Evolutionary conservation across 805 yeast species (phyloP), one percentile per base, ranked within the genome.

Genomic region (Sugiyamaella chiloensis): DNA sequence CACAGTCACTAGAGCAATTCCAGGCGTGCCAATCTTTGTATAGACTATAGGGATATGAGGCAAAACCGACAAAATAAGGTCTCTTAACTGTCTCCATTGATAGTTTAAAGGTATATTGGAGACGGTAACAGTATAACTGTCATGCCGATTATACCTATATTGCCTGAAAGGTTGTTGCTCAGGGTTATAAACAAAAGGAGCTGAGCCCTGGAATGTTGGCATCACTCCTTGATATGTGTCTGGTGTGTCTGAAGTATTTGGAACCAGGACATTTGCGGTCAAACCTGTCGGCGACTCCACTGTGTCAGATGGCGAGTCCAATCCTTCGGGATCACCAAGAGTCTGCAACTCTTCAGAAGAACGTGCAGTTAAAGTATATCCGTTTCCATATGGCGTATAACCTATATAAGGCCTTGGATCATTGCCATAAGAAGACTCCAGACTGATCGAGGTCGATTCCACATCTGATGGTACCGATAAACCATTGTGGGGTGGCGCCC

Each of bases 11-110:
- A 42, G 30, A 4, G 55, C 58, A 11, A 47, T 17, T 8, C 54
- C 51, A 6, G 56, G 55, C 2, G 51, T 11, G 8, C 47, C 26
- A 4, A 52, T 48, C 36, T 51, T 50, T 9, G 56, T 49, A 29
- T 54, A 53, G 2, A 50, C 29, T 5, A 55, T 44, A 7, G 35
- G 45, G 4, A 46, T 41, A 12, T 27, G 32, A 14, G 57, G 59
- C 21, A 47, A 42, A 7, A 23, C 16, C 11, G 45, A 11, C 12
- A 30, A 42, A 12, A 49, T 44, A 7, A 44, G 29, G 30, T 53
- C 57, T 11, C 52, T 39, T n/a, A 55, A 40, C 16, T 44, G 39
- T 34, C 42, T 44, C 93, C 23, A 76, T 26, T 51, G 52, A 30
- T 29, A 48, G 17, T 24, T 32, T 17, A 43, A 42, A 14, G 54